phyloP scores from a whole-genome alignment of 1,139 yeast species.

The Spencermartinsiella ligniputridi region DNA sequence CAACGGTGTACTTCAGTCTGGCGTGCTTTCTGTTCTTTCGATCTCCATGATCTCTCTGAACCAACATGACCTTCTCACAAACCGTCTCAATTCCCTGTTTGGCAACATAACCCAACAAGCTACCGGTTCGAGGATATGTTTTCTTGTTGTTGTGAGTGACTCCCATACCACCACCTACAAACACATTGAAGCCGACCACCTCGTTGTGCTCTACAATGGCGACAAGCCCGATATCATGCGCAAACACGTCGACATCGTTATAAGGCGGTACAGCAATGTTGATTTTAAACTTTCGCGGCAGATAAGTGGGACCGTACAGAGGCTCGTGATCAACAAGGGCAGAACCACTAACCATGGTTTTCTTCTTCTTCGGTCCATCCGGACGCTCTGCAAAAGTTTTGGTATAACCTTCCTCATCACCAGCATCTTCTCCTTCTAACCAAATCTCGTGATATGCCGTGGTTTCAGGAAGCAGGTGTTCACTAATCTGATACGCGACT shows the following conservation, averaged over 20 bases:
- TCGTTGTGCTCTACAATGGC: slow-evolving; percentile 74
- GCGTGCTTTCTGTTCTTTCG: slow-evolving; percentile 97
- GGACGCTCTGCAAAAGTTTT: slow-evolving; percentile 69
- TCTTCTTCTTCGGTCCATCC: slow-evolving; percentile 78
- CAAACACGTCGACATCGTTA: slow-evolving; percentile 95
- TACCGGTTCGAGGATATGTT: slow-evolving; percentile 94
- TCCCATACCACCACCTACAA: slow-evolving; percentile 99
- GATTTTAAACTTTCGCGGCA: slow-evolving; percentile 95
- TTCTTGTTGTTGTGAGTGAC: slow-evolving; percentile 94
- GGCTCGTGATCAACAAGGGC: slow-evolving; percentile 65
- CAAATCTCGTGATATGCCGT: slow-evolving; percentile 97
- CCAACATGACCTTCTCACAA: slow-evolving; percentile 88
- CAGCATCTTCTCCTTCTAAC: slow-evolving; percentile 82
- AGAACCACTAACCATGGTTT: slow-evolving; percentile 76
- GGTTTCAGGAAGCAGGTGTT: slow-evolving; percentile 80
- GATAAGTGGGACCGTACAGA: slow-evolving; percentile 75
- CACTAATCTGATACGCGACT: slow-evolving; percentile 64
- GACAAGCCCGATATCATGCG: slow-evolving; percentile 89
- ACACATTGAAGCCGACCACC: slow-evolving; percentile 71
- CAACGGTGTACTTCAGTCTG: slow-evolving; percentile 93
- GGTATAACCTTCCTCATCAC: slow-evolving; percentile 63
- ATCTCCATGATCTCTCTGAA: slow-evolving; percentile 94
- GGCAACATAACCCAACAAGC: slow-evolving; percentile 71
- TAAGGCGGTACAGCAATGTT: slow-evolving; percentile 95
- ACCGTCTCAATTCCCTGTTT: slow-evolving; percentile 67